Percentiles rank a stretch among this genome's conserved stretches.
Evolutionary conservation across 2,329 filamentous ascomycete genomes (phyloP).

Genomic region (Fusarium transvaalense): DNA sequence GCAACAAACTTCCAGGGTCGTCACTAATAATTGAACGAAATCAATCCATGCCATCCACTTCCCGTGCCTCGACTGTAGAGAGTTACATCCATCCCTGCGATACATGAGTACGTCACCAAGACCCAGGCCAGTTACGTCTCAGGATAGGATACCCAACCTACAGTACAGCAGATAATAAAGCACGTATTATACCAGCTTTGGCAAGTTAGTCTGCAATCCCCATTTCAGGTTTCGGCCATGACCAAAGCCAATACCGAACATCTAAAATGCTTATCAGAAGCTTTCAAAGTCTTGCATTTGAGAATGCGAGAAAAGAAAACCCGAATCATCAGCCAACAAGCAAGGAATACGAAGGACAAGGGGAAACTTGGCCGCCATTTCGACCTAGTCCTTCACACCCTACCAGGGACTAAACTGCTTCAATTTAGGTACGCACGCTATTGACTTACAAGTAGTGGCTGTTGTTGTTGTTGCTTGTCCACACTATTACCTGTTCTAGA

Average conservation of each 20-base stretch:
- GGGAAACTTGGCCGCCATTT: conserved; percentile 23
- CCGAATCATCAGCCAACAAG: conserved; percentile 9
- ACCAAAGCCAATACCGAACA: background rate
- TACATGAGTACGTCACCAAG: conserved; percentile 17
- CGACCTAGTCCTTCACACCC: conserved; percentile 14
- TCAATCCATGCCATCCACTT: conserved; percentile 45
- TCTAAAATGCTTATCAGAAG: conserved; percentile 1
- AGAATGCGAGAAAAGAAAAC: conserved; percentile 37
- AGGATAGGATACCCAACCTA: conserved; percentile 2
- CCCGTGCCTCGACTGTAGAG: conserved; percentile 39
- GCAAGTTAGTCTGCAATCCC: background rate
- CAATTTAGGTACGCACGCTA: conserved; percentile 27
- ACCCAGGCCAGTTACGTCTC: background rate
- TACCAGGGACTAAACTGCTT: conserved; percentile 26
- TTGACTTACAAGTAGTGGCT: conserved; percentile 19
- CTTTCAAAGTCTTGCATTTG: conserved; percentile 21
- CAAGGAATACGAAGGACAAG: conserved; percentile 38
- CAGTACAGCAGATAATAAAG: conserved; percentile 2
- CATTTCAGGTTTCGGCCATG: background rate
- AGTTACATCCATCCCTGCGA: conserved; percentile 25
- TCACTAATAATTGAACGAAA: conserved; percentile 22
- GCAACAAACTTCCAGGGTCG: conserved; percentile 21
- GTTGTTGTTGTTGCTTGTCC: conserved; percentile 15
- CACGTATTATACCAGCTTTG: background rate
- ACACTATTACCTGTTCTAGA: conserved; percentile 24